Evolutionary conservation across 1,139 yeast genomes (phyloP).

Genomic region (Zhuliangozyma blackwelliae): DNA sequence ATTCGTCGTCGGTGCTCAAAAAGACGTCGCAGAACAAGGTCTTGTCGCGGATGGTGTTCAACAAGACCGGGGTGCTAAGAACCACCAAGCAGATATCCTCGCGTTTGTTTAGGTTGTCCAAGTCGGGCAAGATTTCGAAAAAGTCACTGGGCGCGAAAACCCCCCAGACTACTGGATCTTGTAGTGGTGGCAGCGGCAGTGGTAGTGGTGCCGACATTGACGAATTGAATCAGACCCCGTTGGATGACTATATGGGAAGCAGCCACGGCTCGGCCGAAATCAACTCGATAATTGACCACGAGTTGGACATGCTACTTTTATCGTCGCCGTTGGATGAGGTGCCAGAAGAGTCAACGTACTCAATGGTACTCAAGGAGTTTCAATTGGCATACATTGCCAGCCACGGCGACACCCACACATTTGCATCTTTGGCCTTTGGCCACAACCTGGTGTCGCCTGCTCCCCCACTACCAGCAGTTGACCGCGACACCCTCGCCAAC

Average conservation of each 20-base stretch:
- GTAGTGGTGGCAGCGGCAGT: slow-evolving; percentile 4
- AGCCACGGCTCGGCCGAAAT: slow-evolving; percentile 11
- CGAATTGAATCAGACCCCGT: slow-evolving; percentile 22
- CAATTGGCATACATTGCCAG: no score
- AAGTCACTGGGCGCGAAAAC: slow-evolving; percentile 7
- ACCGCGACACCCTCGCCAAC: not conserved
- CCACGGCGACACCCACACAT: slow-evolving; percentile 8
- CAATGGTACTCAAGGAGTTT: no score
- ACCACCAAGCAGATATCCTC: slow-evolving; percentile 42
- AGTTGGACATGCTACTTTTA: slow-evolving; percentile 21
- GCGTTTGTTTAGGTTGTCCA: slow-evolving; percentile 23
- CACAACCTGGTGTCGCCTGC: slow-evolving; percentile 13
- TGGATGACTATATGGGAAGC: slow-evolving; percentile 19
- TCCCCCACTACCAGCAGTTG: no score
- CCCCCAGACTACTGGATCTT: slow-evolving; percentile 7
- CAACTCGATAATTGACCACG: slow-evolving; percentile 22
- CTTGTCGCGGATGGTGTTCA: slow-evolving; percentile 37
- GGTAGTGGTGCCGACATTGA: slow-evolving; percentile 20
- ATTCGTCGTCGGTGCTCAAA: slow-evolving; percentile 24
- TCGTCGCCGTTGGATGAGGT: slow-evolving; percentile 23
- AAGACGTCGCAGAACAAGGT: slow-evolving; percentile 40
- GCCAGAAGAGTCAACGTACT: not conserved
- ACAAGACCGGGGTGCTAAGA: slow-evolving; percentile 34
- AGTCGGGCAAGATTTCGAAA: slow-evolving; percentile 14
- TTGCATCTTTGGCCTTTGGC: slow-evolving; percentile 8